Evolutionary conservation across 148 eudicot species (phyloP).

Genomic region (Arbutus unedo): DNA sequence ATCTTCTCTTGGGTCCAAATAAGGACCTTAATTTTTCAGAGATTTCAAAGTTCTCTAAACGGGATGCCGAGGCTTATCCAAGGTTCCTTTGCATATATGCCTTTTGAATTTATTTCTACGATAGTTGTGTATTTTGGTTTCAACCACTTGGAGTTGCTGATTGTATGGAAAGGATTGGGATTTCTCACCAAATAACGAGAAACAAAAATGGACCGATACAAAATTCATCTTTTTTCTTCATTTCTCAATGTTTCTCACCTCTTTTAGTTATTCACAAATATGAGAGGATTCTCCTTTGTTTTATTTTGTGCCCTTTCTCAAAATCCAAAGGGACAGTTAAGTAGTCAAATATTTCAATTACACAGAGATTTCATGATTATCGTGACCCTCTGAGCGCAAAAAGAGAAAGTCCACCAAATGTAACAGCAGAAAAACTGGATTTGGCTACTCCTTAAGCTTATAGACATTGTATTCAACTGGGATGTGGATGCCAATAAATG

Average conservation of each 20-base stretch:
- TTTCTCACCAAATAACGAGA: neutral
- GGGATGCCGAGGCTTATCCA: constrained; percentile 83
- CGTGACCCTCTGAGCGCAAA: neutral
- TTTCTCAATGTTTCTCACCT: neutral
- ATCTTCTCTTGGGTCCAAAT: constrained; percentile 78
- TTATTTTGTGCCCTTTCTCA: too few relatives aligned
- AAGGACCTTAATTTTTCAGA: constrained; percentile 62
- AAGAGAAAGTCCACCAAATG: neutral
- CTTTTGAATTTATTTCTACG: neutral
- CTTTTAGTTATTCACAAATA: neutral
- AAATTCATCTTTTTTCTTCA: neutral
- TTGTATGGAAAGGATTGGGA: neutral
- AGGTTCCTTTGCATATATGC: constrained; percentile 38
- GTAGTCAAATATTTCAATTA: neutral
- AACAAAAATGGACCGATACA: neutral
- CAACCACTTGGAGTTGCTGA: neutral
- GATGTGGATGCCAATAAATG: neutral
- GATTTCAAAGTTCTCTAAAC: constrained; percentile 80
- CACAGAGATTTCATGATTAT: neutral
- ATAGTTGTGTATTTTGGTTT: neutral
- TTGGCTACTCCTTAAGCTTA: neutral
- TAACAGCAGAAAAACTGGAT: neutral
- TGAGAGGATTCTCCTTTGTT: neutral
- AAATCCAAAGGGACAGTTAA: neutral
- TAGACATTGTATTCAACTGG: neutral